A percentile compares a stretch with the other conserved stretches of the same genome.
phyloP scores from a whole-genome alignment of 225 moss, liverwort and hornwort genomes.

The Rhytidiadelphus loreus region DNA sequence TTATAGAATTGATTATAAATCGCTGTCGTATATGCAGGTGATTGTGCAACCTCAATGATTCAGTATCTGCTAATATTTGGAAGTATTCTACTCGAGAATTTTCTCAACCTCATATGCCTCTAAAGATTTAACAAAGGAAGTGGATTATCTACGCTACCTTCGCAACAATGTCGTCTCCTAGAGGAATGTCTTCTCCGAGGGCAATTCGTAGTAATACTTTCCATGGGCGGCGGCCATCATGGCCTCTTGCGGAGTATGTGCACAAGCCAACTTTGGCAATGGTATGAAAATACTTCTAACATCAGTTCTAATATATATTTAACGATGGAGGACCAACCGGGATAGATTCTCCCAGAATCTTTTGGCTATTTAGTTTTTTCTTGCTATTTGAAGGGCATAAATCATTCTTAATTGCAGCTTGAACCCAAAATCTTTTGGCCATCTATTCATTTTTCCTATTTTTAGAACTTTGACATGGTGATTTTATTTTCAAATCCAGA shows the following conservation, averaged over 20 bases:
- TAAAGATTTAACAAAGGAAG: background rate
- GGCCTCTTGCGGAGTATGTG: constrained; percentile 92
- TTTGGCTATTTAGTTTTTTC: background rate
- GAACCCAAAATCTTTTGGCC: background rate
- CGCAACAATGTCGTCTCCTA: constrained; percentile 23
- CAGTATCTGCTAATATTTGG: background rate
- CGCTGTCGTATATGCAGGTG: background rate
- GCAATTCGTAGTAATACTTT: constrained; percentile 40
- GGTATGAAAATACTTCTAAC: constrained; percentile 29
- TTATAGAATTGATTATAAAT: background rate
- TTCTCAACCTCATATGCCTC: background rate
- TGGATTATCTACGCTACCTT: background rate
- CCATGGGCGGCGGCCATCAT: constrained; percentile 81
- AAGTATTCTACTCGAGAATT: background rate
- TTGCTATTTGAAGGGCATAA: background rate
- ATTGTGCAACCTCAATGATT: background rate
- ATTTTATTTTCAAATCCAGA: background rate
- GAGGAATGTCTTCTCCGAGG: constrained; percentile 32
- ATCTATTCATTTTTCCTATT: background rate
- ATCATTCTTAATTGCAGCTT: background rate
- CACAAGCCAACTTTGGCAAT: constrained; percentile 80
- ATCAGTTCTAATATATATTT: background rate
- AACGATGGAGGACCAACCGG: background rate
- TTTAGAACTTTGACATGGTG: background rate
- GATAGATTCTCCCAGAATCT: background rate